phyloP scores from a whole-genome alignment of 2,329 filamentous ascomycete genomes.

The Arachnopeziza araneosa region DNA sequence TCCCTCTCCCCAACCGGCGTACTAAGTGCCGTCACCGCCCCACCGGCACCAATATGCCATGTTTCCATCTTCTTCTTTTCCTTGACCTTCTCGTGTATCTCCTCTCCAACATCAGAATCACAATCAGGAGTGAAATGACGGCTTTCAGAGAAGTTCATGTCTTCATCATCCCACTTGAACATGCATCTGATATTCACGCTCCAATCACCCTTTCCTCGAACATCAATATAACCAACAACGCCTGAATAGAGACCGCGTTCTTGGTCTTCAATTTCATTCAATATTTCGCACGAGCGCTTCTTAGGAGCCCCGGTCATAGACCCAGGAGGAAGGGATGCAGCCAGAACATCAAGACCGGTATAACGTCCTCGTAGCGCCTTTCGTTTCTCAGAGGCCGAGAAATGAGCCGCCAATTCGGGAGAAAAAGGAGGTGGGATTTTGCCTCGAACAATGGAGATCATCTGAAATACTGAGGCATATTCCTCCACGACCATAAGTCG shows the following conservation, averaged over 20 bases:
- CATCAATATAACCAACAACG: slow-evolving; percentile 84
- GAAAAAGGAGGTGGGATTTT: slow-evolving; percentile 37
- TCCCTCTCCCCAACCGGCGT: slow-evolving; percentile 76
- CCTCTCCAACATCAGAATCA: not conserved
- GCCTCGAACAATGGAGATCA: slow-evolving; percentile 83
- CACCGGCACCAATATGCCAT: slow-evolving; percentile 86
- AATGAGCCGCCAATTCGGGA: not conserved
- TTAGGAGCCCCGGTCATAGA: slow-evolving; percentile 98
- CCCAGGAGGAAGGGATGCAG: slow-evolving; percentile 75
- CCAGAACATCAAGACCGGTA: slow-evolving; percentile 70
- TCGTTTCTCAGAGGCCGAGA: not conserved
- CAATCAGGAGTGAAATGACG: not conserved
- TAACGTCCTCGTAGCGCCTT: slow-evolving; percentile 26
- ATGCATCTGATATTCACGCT: slow-evolving; percentile 85
- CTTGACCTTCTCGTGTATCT: slow-evolving; percentile 17
- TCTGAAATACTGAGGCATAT: slow-evolving; percentile 85
- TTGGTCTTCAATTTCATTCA: slow-evolving; percentile 61
- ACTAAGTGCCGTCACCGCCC: slow-evolving; percentile 82
- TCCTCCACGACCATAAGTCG: slow-evolving; percentile 84
- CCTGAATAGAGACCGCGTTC: slow-evolving; percentile 78
- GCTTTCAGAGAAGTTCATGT: not conserved
- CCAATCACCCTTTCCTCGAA: slow-evolving; percentile 80
- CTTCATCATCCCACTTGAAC: slow-evolving; percentile 65
- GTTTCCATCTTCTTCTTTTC: slow-evolving; percentile 41
- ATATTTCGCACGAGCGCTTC: slow-evolving; percentile 81